Base-by-base conservation (phyloP, 2,329 filamentous ascomycete species). In the Emergomyces orientalis region DNA sequence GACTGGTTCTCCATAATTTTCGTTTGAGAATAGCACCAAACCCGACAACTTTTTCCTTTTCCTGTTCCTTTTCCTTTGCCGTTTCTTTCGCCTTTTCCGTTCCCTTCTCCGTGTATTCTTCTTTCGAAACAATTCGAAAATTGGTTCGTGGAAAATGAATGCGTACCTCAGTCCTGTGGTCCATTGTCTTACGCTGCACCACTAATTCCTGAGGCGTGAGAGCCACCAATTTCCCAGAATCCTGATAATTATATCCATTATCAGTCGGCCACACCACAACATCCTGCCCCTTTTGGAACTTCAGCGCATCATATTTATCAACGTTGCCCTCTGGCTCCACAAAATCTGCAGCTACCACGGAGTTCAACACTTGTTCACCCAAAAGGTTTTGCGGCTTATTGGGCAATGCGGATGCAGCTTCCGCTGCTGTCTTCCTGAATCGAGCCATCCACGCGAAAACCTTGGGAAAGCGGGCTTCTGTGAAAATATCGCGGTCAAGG, bases 191-290 rank as follows among this genome's bases (percentile, higher is more conserved):
- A 17, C 80, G 78, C 71, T 85, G 81, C 65, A 88, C 76, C 1
- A 87, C 85, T 8, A 86, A 78, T 76, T 88, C 84, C 55, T 77
- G 74, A 27, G 70, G 70, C 52, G 77, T 77, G 59, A 89, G 69
- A 32, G 78, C 77, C 17, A 86, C 74, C 64, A 89, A 73, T 51
- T 63, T 74, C 0, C 87, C 87, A 1, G 71, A 69, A 69, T 89
- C 87, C 66, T 79, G 82, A 70, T 86, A 79, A n/a, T 72, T 78
- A 60, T 75, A 79, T 6, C 86, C 87, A 54, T 82, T 82, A 70
- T 90, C 87, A 1, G 80, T 82, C 5, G 86, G 87, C 77, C 80
- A 85, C 32, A 88, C 73, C 70, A 80, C 76, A 3, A 90, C 83
- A 54, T 71, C 65, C 37, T 82, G 76, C 1, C 86, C 87, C 64